Evolutionary conservation across 139 green algal genomes (phyloP), one percentile per base, ranked within the genome.

Genomic region (Limnomonas spitsbergensis): DNA sequence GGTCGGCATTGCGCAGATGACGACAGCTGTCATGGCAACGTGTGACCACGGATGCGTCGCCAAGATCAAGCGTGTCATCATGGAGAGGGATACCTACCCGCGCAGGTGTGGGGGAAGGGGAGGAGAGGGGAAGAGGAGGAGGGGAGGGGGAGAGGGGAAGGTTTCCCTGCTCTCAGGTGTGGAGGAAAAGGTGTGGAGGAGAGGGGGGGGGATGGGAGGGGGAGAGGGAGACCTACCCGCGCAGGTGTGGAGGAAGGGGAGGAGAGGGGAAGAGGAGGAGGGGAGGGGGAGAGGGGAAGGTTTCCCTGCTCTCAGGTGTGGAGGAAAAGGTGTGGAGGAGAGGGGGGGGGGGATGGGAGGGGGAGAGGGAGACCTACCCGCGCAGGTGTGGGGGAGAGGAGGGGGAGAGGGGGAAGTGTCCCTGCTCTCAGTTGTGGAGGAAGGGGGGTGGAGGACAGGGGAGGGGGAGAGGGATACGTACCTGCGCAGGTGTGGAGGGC

Each of bases 41-140:
- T 80, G 90, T 91, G 94, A 78, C 92, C 78, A 82, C 27, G 78
- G 96, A 35, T 93, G 91, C 68, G 96, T 98, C 29, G 95, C 96
- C 36, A 98, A 98, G 84, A 91, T 98, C 66, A 98, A 98, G 89
- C 88, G 95, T 7, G 95, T 99, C 0, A 96, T 99, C 73, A 99
- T 99, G 94, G 96, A 99, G 87, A 84, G 96, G 2, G 96, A 99
- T 86, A 99, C 96, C n/a, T 99, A 99, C 89, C 96, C 96, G 4
- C 84, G 95, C 26, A 84, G 92, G 75, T 96, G 86, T 71, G 88
- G 37, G 36, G n/a, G n/a, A n/a, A n/a, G n/a, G n/a, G n/a, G n/a
- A n/a, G n/a, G n/a, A n/a, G n/a, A n/a, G 1, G 67, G 31, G 29
- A 36, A 27, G 31, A 37, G 29, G 34, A n/a, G n/a, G n/a, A n/a